Evolutionary conservation across 306 rosid genomes (phyloP), one percentile per base, ranked within the genome.

Genomic region (Medicago lupulina): DNA sequence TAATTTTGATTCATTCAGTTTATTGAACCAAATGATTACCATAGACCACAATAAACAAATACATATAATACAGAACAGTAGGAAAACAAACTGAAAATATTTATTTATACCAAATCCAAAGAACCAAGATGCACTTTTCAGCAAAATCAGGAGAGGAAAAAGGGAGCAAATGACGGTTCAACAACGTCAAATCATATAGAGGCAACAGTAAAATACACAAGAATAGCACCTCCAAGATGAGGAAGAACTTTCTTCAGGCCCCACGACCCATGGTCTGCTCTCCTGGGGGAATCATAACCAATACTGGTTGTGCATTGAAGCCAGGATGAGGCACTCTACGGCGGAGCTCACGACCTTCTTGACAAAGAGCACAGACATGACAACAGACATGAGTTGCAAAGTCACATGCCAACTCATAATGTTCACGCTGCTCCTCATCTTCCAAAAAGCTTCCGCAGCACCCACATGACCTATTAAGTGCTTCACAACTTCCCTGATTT

Each of bases 311-410:
- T 25, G 90, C 90, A 83, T 88, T 92, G 76, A 92, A 87, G 15
- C 96, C 99, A 0, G 99, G 98, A 82, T 96, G 99, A 70, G 91
- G 96, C 67, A 87, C 51, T 83, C 90, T 87, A 11, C 97, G 96
- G 21, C 98, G 99, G 81, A 96, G 85, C 88, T 96, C 97, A 18
- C 99, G 99, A 7, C 93, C 98, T 80, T 96, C 99, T 84, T 96
- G 98, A 76, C 99, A 96, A 34, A 96, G 96, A 57, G 99, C 92
- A 44, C 98, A 92, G 1, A 39, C 50, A 86, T 96, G 99, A 82
- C 96, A 96, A 70, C 88, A 96, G 73, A 92, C 71, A 63, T 96
- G 99, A 60, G 99, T 88, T 4, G 86, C 91, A 57, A 92, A 68
- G 81, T 95, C 99, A 76, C 96, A 92, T 8, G 86, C 83, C 0